These are phyloP conservation scores for Coemansia aciculifera DNA, from an alignment of 192 early-diverging fungal species.

Conservation along the genomic window DNA sequence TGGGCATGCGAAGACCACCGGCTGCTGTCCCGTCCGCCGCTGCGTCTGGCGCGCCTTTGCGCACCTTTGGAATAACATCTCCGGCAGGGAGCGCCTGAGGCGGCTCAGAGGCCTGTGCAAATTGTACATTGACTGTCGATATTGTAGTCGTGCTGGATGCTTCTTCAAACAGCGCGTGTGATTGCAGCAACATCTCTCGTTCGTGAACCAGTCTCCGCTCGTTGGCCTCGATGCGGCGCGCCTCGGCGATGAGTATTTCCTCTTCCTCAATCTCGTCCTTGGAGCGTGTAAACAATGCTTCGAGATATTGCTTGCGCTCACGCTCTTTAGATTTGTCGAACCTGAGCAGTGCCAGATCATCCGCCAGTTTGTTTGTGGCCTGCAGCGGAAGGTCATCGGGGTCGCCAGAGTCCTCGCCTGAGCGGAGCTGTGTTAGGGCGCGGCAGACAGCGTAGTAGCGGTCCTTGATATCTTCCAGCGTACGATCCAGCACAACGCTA, in stretches of 20 bases:
- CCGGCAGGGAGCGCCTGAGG: slow-evolving; percentile 4
- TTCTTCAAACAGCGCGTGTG: slow-evolving; percentile 54
- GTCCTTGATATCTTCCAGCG: slow-evolving; percentile 79
- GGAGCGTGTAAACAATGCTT: slow-evolving; percentile 68
- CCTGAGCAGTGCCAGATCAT: slow-evolving; percentile 46
- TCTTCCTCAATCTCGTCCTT: slow-evolving; percentile 85
- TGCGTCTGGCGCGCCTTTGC: slow-evolving; percentile 38
- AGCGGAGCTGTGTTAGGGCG: slow-evolving; percentile 63
- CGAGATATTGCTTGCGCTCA: slow-evolving; percentile 80
- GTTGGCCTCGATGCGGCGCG: slow-evolving; percentile 77
- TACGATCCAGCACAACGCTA: slow-evolving; percentile 11
- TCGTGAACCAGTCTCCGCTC: slow-evolving; percentile 75
- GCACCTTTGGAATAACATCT: slow-evolving; percentile 23
- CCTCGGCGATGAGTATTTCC: slow-evolving; percentile 75
- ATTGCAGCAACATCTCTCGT: slow-evolving; percentile 73
- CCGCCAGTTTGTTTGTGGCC: slow-evolving; percentile 52
- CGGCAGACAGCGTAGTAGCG: slow-evolving; percentile 75
- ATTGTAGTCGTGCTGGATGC: slow-evolving; percentile 18
- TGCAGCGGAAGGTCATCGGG: slow-evolving; percentile 49
- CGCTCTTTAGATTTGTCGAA: slow-evolving; percentile 68
- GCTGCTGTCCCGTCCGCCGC: not conserved
- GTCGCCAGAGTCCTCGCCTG: slow-evolving; percentile 37
- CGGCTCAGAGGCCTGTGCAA: slow-evolving; percentile 35
- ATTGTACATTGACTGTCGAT: slow-evolving; percentile 50
- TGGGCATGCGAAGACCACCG: slow-evolving; percentile 19